Evolutionary conservation across 148 eudicot genomes (phyloP), one percentile per base, ranked within the genome.

Genomic region (Diospyros lotus): DNA sequence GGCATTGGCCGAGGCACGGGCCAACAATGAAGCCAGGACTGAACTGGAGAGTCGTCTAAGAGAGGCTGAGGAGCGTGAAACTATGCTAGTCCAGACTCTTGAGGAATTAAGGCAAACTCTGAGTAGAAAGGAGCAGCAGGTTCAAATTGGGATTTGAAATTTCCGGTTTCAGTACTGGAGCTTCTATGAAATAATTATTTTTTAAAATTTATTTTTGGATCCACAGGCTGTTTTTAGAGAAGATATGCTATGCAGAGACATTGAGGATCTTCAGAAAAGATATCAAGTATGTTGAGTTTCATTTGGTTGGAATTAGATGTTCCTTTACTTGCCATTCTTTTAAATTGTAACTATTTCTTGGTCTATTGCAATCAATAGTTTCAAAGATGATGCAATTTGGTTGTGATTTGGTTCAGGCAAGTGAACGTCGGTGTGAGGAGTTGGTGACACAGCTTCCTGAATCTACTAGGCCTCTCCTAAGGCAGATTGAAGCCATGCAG

Each of bases 401-500:
- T 42, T 73, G 66, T 58, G 4, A 11, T 73, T 73, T 65, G 50
- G 65, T 69, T 72, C 79, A 95, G 98, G 97, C 89, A 73, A 95
- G 97, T 87, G 98, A 95, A 77, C 97, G 97, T 71, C 84, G 98
- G 59, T 92, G 96, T 74, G 98, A 95, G 84, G 98, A 95, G 85
- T 85, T 92, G 79, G 82, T 92, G 71, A 83, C 90, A 71, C 97
- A 92, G 81, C 89, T 95, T 82, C 97, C 98, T 73, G 98, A 95
- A 69, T 95, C 98, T 78, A 95, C 97, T 61, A 89, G 98, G 84
- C 98, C 98, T 76, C 97, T 92, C 73, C 77, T 92, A 68, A 86
- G 97, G 80, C 98, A 95, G 83, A 95, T 95, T 76, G 98, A 95
- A 87, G 94, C 96, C 77, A 92, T 95, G 92, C 93, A 92, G 96